These are phyloP conservation scores for Aspergillus sp. DNA, from an alignment of 2,329 filamentous ascomycete species.

Conservation along the genomic window DNA sequence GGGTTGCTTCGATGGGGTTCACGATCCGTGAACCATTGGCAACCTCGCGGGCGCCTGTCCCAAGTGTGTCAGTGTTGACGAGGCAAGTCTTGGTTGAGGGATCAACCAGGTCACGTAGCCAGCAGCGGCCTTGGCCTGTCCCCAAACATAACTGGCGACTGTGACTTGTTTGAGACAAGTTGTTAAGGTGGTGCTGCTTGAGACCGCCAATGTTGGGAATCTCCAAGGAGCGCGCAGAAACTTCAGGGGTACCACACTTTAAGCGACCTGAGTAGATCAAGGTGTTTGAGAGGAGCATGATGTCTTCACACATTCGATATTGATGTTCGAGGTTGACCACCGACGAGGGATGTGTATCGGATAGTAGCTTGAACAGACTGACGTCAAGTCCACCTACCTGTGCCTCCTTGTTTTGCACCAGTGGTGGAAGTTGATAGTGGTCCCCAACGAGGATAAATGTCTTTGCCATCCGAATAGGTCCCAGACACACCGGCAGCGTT, in stretches of 20 bases:
- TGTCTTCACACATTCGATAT: constrained; percentile 97
- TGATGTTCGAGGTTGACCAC: constrained; percentile 93
- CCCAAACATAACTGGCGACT: constrained; percentile 56
- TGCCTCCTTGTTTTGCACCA: constrained; percentile 90
- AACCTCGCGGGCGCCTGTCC: constrained; percentile 62
- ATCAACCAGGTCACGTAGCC: constrained; percentile 70
- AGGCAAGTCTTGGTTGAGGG: constrained; percentile 76
- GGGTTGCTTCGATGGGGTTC: constrained; percentile 76
- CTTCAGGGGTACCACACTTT: constrained; percentile 78
- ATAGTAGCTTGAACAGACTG: constrained; percentile 90
- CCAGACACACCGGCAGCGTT: constrained; percentile 89
- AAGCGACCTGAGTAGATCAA: constrained; percentile 90
- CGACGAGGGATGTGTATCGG: constrained; percentile 80
- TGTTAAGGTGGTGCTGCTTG: constrained; percentile 54
- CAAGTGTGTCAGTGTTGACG: constrained; percentile 80
- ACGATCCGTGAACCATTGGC: constrained; percentile 78
- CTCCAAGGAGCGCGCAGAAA: constrained; percentile 68
- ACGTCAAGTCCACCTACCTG: constrained; percentile 83
- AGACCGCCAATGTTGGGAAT: constrained; percentile 67
- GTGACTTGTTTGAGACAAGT: constrained; percentile 20
- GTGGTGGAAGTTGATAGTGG: constrained; percentile 90
- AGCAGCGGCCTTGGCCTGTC: constrained; percentile 59
- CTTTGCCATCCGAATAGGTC: constrained; percentile 86
- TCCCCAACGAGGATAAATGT: constrained; percentile 96
- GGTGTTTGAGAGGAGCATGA: constrained; percentile 90